Conservation (phyloP, 306 rosid species). For the Hylodesmum podocarpum region DNA sequence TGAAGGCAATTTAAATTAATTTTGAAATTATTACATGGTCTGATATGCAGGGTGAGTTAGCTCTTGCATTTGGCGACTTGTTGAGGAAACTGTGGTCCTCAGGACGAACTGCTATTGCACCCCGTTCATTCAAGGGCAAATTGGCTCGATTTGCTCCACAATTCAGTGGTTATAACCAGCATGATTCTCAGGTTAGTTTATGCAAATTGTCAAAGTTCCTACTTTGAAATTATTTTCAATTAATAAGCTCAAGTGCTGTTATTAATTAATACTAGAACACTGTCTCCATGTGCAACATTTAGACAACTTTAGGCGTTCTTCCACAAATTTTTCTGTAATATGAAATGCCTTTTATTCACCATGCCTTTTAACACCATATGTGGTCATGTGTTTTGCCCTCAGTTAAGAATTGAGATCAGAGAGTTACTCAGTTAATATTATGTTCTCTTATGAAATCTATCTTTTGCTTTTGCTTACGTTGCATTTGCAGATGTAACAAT, state of each 20-base stretch:
- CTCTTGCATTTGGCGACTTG: constrained; percentile 90
- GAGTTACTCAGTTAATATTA: neutral
- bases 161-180: constrained; percentile 98
- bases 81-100: constrained; percentile 96
- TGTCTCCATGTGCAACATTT: neutral
- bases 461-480: neutral
- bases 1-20: constrained; percentile 17
- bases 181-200: constrained; percentile 93
- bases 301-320: constrained; percentile 9
- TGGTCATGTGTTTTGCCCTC: neutral
- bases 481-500: neutral
- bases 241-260: neutral
- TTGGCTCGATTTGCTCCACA: constrained; percentile 98
- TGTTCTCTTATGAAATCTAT: neutral
- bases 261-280: neutral
- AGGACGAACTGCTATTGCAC: constrained; percentile 79
- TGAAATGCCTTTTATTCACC: neutral
- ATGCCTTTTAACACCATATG: neutral
- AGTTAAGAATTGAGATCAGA: neutral
- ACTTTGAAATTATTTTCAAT: constrained; percentile 12
- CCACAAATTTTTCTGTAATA: neutral
- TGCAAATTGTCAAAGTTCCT: constrained; percentile 8
- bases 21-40: constrained; percentile 25
- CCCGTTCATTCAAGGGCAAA: constrained; percentile 92
- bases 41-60: constrained; percentile 90